A percentile compares a stretch with the other conserved stretches of the same genome.
phyloP scores from a whole-genome alignment of 2,329 filamentous ascomycete genomes.

The Lachnellula arida region DNA sequence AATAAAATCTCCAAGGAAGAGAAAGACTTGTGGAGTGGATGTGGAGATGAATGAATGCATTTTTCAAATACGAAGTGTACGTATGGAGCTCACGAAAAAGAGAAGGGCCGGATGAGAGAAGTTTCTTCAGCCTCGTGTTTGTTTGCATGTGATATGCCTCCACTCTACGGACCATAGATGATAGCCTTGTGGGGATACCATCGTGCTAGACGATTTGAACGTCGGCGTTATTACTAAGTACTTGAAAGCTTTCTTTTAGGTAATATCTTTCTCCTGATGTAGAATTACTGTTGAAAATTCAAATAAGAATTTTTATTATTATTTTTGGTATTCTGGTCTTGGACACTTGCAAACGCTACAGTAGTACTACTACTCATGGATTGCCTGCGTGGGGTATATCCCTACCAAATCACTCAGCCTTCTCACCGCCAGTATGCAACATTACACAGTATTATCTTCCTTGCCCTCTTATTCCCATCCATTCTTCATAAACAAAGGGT shows the following conservation, averaged over 20 bases:
- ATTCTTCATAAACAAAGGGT: neutral
- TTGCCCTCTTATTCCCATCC: neutral
- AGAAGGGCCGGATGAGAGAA: constrained; percentile 6
- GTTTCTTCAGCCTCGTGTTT: neutral
- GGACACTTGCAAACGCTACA: neutral
- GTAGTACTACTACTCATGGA: too few species aligned
- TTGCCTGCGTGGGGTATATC: neutral
- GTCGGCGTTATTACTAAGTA: neutral
- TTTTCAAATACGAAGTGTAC: neutral
- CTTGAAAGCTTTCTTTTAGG: neutral
- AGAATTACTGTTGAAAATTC: neutral
- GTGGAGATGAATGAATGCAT: neutral
- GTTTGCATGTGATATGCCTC: neutral
- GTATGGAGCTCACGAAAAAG: neutral
- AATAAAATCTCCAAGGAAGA: neutral
- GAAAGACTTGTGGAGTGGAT: neutral
- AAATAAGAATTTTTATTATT: neutral
- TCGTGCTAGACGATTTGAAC: neutral
- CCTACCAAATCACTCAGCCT: neutral
- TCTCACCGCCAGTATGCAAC: neutral
- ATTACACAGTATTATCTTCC: neutral
- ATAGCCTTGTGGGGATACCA: constrained; percentile 5
- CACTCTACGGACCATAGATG: neutral
- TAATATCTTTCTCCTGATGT: neutral
- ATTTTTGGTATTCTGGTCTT: neutral